Evolutionary conservation across 2,329 filamentous ascomycete genomes (phyloP).

Genomic region (Diplodia corticola): DNA sequence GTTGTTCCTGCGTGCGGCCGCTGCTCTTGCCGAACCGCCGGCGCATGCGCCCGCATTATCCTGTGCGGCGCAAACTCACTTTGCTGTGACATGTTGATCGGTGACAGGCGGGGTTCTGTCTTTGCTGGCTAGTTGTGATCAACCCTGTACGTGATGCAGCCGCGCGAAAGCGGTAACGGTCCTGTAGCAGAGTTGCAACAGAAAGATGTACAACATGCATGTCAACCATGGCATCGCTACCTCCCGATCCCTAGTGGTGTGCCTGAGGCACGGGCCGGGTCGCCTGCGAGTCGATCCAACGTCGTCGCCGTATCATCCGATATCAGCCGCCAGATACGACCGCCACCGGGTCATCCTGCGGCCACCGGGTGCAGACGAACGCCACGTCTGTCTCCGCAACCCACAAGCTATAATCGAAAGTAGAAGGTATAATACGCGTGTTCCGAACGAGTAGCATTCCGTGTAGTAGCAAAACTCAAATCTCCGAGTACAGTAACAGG

Average conservation of each 20-base stretch:
- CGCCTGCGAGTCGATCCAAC: background rate
- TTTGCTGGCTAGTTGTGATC: background rate
- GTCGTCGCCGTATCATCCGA: background rate
- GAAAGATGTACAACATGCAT: conserved; percentile 8
- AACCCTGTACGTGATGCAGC: background rate
- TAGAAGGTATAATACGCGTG: background rate
- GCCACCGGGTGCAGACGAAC: background rate
- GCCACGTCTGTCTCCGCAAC: background rate
- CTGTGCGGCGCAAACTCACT: background rate
- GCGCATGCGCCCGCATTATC: background rate
- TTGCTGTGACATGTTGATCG: background rate
- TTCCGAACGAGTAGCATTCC: background rate
- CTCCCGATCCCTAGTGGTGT: background rate
- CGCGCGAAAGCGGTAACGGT: background rate
- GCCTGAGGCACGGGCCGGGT: background rate
- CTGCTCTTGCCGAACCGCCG: background rate
- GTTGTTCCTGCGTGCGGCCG: conserved; percentile 8
- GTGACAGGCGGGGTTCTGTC: background rate
- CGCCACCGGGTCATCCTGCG: background rate
- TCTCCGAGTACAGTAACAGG: background rate
- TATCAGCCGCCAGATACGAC: background rate
- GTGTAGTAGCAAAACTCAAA: background rate
- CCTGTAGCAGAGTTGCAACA: conserved; percentile 14
- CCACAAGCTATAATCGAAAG: background rate
- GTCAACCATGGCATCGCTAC: background rate